phyloP scores from a whole-genome alignment of 345 rosid species.

The Turritis glabra region DNA sequence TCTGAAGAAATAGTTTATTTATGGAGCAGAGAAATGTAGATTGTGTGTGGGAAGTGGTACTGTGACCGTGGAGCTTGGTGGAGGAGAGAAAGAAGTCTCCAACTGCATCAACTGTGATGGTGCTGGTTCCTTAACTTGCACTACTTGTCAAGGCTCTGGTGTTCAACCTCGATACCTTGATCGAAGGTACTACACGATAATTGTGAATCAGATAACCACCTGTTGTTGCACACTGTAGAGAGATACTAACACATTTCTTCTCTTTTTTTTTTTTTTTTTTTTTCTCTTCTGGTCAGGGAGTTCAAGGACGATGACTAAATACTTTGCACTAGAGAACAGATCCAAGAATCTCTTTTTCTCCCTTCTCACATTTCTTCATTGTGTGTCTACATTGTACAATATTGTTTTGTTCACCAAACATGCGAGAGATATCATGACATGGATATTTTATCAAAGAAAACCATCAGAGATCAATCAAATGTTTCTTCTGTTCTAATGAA shows the following conservation, averaged over 20 bases:
- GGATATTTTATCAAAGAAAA: conserved; percentile 7
- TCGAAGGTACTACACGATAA: conserved; percentile 65
- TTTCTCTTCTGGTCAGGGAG: conserved; percentile 47
- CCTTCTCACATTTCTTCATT: conserved; percentile 22
- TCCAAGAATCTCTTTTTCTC: not conserved
- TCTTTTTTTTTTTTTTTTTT: not conserved
- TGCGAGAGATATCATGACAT: conserved; percentile 16
- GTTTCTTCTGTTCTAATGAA: conserved; percentile 7
- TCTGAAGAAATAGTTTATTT: not conserved
- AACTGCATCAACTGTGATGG: conserved; percentile 82
- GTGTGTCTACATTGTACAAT: conserved; percentile 13
- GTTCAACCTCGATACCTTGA: conserved; percentile 98
- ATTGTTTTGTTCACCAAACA: conserved; percentile 12
- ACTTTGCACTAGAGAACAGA: not conserved
- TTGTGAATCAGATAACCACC: not conserved
- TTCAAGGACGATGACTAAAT: conserved; percentile 68
- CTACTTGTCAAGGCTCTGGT: conserved; percentile 94
- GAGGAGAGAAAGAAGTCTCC: conserved; percentile 75
- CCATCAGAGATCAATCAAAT: not conserved
- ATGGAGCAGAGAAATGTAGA: conserved; percentile 71
- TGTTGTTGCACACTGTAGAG: not conserved
- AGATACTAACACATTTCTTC: not conserved
- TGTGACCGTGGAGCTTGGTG: conserved; percentile 72
- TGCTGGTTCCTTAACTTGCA: conserved; percentile 83
- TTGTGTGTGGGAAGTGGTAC: conserved; percentile 81